These are phyloP conservation scores for Trichoderma simmonsii DNA, from an alignment of 2,329 filamentous ascomycete genomes.

Conservation along the genomic window DNA sequence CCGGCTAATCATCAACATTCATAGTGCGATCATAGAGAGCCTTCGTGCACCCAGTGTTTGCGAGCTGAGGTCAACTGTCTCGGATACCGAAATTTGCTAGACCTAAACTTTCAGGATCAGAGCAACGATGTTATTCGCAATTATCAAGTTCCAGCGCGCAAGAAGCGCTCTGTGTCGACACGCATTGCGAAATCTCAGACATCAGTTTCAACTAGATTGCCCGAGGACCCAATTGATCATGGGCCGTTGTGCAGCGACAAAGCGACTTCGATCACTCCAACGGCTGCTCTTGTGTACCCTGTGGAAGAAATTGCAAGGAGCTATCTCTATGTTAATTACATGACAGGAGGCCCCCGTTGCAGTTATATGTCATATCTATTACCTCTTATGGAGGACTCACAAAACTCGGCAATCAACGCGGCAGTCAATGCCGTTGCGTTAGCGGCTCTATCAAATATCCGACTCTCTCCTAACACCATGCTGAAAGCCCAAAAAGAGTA, in stretches of 20 bases:
- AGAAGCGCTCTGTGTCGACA: not conserved
- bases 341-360: not conserved
- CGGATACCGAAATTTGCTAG: not conserved
- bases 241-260: not conserved
- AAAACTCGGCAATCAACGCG: not conserved
- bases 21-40: not conserved
- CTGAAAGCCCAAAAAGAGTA: not conserved
- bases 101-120: not conserved
- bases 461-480: not conserved
- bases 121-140: not conserved
- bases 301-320: not conserved
- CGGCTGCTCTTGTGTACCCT: not conserved
- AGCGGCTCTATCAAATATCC: not conserved
- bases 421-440: not conserved
- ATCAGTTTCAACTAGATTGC: not conserved
- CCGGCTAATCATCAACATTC: not conserved
- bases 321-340: not conserved
- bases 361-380: not conserved
- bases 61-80: not conserved
- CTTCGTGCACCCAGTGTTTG: not conserved
- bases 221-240: not conserved
- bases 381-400: not conserved
- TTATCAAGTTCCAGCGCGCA: not conserved
- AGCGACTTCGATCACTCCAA: not conserved
- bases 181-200: not conserved